Conservation (phyloP, 345 rosid species). For the Salix dunnii region DNA sequence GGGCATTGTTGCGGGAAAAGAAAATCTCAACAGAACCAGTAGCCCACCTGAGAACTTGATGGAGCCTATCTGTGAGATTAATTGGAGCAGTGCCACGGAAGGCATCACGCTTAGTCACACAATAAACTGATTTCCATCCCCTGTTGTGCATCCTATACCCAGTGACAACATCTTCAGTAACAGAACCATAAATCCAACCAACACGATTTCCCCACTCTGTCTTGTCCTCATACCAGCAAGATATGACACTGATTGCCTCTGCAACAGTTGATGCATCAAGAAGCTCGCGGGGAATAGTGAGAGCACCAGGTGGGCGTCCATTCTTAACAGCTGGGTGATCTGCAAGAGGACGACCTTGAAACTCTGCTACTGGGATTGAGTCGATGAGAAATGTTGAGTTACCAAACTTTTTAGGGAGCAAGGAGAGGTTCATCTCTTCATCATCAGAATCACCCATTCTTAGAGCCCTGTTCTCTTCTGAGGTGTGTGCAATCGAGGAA, state of each 20-base stretch:
- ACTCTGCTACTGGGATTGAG: conserved; percentile 89
- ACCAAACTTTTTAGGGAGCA: conserved; percentile 80
- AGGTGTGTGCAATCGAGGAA: conserved; percentile 37
- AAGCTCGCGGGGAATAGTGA: conserved; percentile 80
- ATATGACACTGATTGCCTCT: conserved; percentile 93
- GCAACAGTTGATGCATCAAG: conserved; percentile 95
- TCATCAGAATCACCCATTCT: conserved; percentile 89
- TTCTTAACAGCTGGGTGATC: conserved; percentile 94
- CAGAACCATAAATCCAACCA: conserved; percentile 99
- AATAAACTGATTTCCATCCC: conserved; percentile 97
- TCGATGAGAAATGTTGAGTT: conserved; percentile 80
- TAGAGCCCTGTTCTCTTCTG: conserved; percentile 75
- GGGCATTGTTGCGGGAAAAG: conserved; percentile 93
- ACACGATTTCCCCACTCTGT: conserved; percentile 98
- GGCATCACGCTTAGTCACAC: conserved; percentile 95
- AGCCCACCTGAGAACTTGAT: conserved; percentile 97
- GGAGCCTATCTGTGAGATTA: conserved; percentile 94
- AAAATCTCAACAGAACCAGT: conserved; percentile 97
- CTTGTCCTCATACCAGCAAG: conserved; percentile 99
- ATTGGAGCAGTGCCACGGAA: conserved; percentile 96
- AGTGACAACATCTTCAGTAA: conserved; percentile 96
- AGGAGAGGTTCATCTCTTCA: conserved; percentile 70
- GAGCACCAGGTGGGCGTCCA: conserved; percentile 95
- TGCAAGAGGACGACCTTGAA: conserved; percentile 95
- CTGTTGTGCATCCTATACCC: conserved; percentile 98